Evolutionary conservation across 139 green algal genomes (phyloP), one percentile per base, ranked within the genome.

Genomic region (Chara braunii): DNA sequence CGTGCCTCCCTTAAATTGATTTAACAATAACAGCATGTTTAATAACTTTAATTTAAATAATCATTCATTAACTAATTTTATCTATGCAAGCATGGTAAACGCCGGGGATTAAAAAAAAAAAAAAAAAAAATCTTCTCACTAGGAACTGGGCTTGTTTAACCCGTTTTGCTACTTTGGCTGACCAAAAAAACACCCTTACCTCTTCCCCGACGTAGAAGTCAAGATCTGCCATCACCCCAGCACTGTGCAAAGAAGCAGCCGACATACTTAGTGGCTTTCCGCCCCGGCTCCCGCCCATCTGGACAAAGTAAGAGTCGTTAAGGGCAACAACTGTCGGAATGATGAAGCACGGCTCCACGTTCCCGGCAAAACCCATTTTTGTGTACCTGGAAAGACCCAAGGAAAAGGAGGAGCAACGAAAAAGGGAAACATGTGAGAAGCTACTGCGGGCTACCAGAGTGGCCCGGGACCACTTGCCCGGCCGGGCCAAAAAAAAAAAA

Each of bases 341-440:
- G 1, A 85, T 71, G 53, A 87, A 85, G 32, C 50, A 78, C 32
- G 85, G 85, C 60, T 80, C 76, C 5, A 75, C 29, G 68, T 90
- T 90, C 7, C 83, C 81, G 2, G 83, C 77, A 26, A 87, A 88
- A 1, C 85, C 85, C 36, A 87, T 70, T 51, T 91, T 91, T 0
- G 81, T 85, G 37, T 76, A 72, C n/a, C 63, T 72, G 63, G 3
- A 68, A 24, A 62, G 5, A 60, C 9, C 18, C 43, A 11, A 64
- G n/a, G 48, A 28, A 8, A 24, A 57, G 18, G 9, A 11, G 34
- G 34, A 57, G 11, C 32, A 57, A 11, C 34, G 11, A 8, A 24
- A 57, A 57, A 57, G 26, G 18, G 8, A 42, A 57, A 57, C 48
- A 8, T 57, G 48, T 11, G 11, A 57, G 11, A 57, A 9, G 32